A percentile compares a stretch with the other conserved stretches of the same genome.
Evolutionary conservation across 257 asterid genomes (phyloP).

Genomic region (Fraxinus anomala): DNA sequence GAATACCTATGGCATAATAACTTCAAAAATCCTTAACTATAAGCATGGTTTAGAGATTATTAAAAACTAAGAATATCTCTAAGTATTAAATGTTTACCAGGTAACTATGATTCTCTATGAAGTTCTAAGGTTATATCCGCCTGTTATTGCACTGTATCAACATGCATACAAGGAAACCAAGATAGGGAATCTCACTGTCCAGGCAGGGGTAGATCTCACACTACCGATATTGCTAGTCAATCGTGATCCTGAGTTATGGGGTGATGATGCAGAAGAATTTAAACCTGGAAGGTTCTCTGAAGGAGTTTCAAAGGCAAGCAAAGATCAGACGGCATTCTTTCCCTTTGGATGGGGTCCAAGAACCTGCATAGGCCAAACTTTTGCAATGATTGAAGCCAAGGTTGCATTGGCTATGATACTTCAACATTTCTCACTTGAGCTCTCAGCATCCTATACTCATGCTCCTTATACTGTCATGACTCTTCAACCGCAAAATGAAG

Average conservation of each 20-base stretch:
- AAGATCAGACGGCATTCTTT: slow-evolving; percentile 47
- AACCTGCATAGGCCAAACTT: slow-evolving; percentile 57
- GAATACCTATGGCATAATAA: neutral
- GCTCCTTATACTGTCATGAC: slow-evolving; percentile 54
- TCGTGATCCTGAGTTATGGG: slow-evolving; percentile 58
- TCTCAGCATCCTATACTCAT: slow-evolving; percentile 55
- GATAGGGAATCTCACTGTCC: slow-evolving; percentile 42
- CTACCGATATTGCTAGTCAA: slow-evolving; percentile 47
- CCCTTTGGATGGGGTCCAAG: slow-evolving; percentile 68
- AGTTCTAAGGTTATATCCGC: slow-evolving; percentile 55
- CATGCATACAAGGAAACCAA: slow-evolving; percentile 42
- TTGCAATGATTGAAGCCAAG: slow-evolving; percentile 53
- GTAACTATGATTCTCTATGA: slow-evolving; percentile 54
- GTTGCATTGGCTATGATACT: slow-evolving; percentile 47
- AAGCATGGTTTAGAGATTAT: neutral
- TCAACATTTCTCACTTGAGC: slow-evolving; percentile 43
- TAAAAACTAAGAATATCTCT: neutral
- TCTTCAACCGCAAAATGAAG: slow-evolving; percentile 67
- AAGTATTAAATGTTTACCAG: slow-evolving; percentile 25
- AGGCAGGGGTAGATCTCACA: slow-evolving; percentile 43
- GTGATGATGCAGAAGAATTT: slow-evolving; percentile 52
- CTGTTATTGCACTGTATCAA: slow-evolving; percentile 41
- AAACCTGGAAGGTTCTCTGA: slow-evolving; percentile 53
- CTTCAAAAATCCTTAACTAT: too few species aligned
- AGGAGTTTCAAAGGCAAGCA: slow-evolving; percentile 51